Base-by-base conservation (phyloP, 1,139 yeast genomes). In the Protomyces macrosporus region DNA sequence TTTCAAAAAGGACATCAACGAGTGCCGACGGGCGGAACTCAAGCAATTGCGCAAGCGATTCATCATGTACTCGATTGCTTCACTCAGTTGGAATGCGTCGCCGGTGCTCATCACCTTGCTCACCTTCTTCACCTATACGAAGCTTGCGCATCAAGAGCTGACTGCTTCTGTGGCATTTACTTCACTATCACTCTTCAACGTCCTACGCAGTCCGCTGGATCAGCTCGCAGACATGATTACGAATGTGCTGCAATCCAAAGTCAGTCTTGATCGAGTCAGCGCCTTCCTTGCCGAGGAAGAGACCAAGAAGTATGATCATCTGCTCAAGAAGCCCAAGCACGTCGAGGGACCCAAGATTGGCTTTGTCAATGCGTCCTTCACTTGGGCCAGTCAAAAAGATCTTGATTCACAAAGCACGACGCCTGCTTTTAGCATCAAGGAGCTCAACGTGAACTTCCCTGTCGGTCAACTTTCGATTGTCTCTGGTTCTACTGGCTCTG, bases 401-500 rank as follows among this genome's bases (percentile, higher is more conserved):
- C 53, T 61, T 30, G 65, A 35, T 6, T 23, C 36, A 37, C 35
- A 63, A 14, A 67, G 40, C 40, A 39, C 35, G 32, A 56, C 60
- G 84, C 81, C 71, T 76, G 89, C 85, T 72, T 93, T 93, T 79
- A 87, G 84, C 72, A 79, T 93, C 70, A 53, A 53, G 16, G 59
- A 69, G 71, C 73, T 88, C 66, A 76, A 84, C 68, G 75, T 88
- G 66, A 78, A 78, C 23, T 88, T 88, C 74, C 79, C 81, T 69
- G 75, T 79, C 39, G 90, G 87, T 12, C 83, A 86, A 72, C 77
- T 88, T 71, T 87, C 87, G 69, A 90, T 88, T 35, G 78, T 88
- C 64, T 82, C 87, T 70, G 96, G 96, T 51, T 84, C 93, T n/a
- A 88, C 95, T 14, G 95, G 96, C 67, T 76, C 93, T 1, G 96